phyloP scores from a whole-genome alignment of 768 basidiomycete genomes.

The Terana coerulea region DNA sequence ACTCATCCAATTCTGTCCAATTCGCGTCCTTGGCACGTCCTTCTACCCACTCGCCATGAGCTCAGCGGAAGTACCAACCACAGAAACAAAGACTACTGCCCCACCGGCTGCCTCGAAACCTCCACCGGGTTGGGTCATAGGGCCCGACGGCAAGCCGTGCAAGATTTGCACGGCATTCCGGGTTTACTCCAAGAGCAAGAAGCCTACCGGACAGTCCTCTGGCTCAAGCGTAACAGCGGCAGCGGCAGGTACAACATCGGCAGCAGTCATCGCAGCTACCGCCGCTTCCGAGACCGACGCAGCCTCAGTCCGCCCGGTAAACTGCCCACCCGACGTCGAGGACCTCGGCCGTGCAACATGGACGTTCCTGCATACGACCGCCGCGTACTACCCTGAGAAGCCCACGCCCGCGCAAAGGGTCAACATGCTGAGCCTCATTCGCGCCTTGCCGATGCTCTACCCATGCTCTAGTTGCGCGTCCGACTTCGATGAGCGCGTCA shows the following conservation, averaged over 20 bases:
- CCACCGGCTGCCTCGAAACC: background rate
- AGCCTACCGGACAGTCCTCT: slow-evolving; percentile 9
- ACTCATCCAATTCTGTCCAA: background rate
- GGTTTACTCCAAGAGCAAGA: slow-evolving; percentile 42
- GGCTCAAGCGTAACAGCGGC: background rate
- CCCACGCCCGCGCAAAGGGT: slow-evolving; percentile 73
- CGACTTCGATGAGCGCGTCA: slow-evolving; percentile 74
- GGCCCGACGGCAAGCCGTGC: slow-evolving; percentile 93
- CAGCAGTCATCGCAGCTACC: slow-evolving; percentile 29
- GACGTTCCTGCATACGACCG: slow-evolving; percentile 95
- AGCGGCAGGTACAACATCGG: background rate
- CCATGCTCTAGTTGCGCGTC: slow-evolving; percentile 84
- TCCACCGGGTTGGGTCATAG: slow-evolving; percentile 83
- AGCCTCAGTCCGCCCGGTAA: slow-evolving; percentile 38
- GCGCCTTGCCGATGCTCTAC: slow-evolving; percentile 77
- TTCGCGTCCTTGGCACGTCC: background rate
- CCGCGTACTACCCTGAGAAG: slow-evolving; percentile 89
- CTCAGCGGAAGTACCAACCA: background rate
- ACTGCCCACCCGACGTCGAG: slow-evolving; percentile 91
- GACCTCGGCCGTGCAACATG: slow-evolving; percentile 89
- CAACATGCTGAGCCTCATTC: slow-evolving; percentile 80
- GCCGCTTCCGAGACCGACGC: slow-evolving; percentile 30
- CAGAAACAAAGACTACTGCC: background rate
- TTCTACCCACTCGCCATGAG: background rate
- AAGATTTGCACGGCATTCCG: slow-evolving; percentile 86